Conservation (phyloP, 78 protist genomes). For the Mastigamoeba balamuthi region DNA sequence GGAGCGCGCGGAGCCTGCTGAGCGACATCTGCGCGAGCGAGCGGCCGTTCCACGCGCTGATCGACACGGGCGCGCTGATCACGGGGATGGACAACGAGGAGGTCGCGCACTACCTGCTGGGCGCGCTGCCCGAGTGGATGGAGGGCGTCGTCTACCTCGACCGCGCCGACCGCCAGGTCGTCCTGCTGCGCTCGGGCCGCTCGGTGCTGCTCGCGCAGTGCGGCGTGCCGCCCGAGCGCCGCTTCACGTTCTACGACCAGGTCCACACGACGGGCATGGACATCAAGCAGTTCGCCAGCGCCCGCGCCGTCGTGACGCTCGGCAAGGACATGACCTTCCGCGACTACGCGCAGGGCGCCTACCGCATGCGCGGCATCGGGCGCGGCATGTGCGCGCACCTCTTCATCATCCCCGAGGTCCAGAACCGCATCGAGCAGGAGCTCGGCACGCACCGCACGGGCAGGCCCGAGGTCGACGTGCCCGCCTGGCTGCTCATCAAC, state of each 20-base stretch:
- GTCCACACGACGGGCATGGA: slow-evolving; percentile 79
- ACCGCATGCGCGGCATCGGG: slow-evolving; percentile 76
- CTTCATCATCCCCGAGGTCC: slow-evolving; percentile 39
- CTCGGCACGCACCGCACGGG: neutral
- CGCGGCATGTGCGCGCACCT: slow-evolving; percentile 48
- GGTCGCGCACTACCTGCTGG: slow-evolving; percentile 47
- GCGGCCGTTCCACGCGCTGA: slow-evolving; percentile 61
- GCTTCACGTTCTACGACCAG: slow-evolving; percentile 76
- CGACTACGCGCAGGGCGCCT: slow-evolving; percentile 73
- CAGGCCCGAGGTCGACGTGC: slow-evolving; percentile 1
- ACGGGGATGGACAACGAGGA: slow-evolving; percentile 42
- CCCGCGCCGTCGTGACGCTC: slow-evolving; percentile 56
- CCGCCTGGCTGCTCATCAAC: slow-evolving; percentile 39
- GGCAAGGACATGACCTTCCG: slow-evolving; percentile 82
- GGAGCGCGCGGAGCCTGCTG: slow-evolving; percentile 1
- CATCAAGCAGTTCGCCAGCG: slow-evolving; percentile 56
- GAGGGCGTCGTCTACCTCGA: slow-evolving; percentile 61
- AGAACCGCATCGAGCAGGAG: neutral
- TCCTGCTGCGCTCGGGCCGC: slow-evolving; percentile 6
- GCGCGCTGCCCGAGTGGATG: neutral
- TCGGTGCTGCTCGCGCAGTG: slow-evolving; percentile 42
- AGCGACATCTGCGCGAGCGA: slow-evolving; percentile 10
- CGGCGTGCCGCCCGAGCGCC: slow-evolving; percentile 13
- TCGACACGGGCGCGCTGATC: slow-evolving; percentile 71
- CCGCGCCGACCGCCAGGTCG: slow-evolving; percentile 25